Evolutionary conservation across 257 asterid species (phyloP), one percentile per base, ranked within the genome.

Genomic region (Lithospermum erythrorhizon): DNA sequence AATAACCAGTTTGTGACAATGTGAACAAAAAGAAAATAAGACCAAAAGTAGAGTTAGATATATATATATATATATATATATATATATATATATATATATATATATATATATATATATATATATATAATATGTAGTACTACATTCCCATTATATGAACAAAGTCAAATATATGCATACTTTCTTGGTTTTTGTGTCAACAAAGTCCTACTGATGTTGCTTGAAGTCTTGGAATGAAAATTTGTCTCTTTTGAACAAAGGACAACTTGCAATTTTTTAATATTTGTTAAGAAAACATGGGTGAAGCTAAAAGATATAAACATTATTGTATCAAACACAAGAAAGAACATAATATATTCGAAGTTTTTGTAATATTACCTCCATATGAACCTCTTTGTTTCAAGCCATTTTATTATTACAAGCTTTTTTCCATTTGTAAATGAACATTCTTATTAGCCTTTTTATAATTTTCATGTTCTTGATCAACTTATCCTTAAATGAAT

Each of bases 391-490:
- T 21, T 53, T 58, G 66, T 65, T 21, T 25, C 32, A 61, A 20
- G 58, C 17, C 25, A 10, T 7, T 32, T 13, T 15, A 8, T 57
- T 32, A 49, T 56, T 62, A 55, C 59, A 56, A 19, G 30, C 32
- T 27, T 3, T 27, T 27, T 27, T 1, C 32, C 32, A 6, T 17
- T 9, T 5, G 61, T 51, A 53, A 58, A 71, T 73, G 73, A 62
- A 63, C 54, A 70, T 30, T 57, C 57, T 15, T 25, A 57, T 15
- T 25, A 57, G 6, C 61, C 45, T 62, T 61, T 35, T 49, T 22
- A 1, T 62, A 61, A 21, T 77, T 41, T 57, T 78, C 57, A 22
- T 56, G 60, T 57, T 56, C 68, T 53, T 69, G 54, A 61, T 37
- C 55, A 37, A 52, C 57, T 70, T 73, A 22, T 24, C 49, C 17